Percentiles rank a stretch among this genome's conserved stretches.
Conservation (phyloP, 768 basidiomycete species). For the Baorangia bicolor region DNA sequence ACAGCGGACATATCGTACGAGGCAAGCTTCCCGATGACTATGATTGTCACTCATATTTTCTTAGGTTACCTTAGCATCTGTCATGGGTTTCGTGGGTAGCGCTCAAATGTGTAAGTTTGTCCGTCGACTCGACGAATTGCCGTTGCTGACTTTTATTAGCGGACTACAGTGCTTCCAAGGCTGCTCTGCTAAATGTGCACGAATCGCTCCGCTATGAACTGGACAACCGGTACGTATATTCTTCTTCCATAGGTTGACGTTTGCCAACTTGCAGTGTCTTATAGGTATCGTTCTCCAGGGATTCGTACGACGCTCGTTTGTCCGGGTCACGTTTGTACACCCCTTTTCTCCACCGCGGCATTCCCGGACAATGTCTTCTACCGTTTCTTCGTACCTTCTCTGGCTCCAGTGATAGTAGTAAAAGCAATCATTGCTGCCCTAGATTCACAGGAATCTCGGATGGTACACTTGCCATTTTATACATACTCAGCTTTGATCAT, state of each 20-base stretch:
- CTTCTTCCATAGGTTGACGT: neutral
- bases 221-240: slow-evolving; percentile 58
- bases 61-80: slow-evolving; percentile 77
- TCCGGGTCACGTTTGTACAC: slow-evolving; percentile 77
- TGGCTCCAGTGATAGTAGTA: slow-evolving; percentile 72
- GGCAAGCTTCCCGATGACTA: neutral
- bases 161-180: slow-evolving; percentile 92
- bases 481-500: slow-evolving; percentile 57
- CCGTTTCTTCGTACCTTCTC: slow-evolving; percentile 74
- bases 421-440: slow-evolving; percentile 80
- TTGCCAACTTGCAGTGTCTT: neutral
- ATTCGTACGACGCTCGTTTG: slow-evolving; percentile 89
- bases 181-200: slow-evolving; percentile 77
- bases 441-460: slow-evolving; percentile 75
- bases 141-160: slow-evolving; percentile 41
- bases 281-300: slow-evolving; percentile 65
- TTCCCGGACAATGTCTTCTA: slow-evolving; percentile 51
- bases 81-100: slow-evolving; percentile 66
- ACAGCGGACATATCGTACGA: slow-evolving; percentile 82
- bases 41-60: slow-evolving; percentile 14
- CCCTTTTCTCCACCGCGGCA: slow-evolving; percentile 64
- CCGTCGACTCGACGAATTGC: neutral
- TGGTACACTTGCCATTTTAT: slow-evolving; percentile 73
- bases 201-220: slow-evolving; percentile 88
- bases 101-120: slow-evolving; percentile 69